Base-by-base conservation (phyloP, 192 early-diverging fungal species). In the Rhizophlyctis rosea region DNA sequence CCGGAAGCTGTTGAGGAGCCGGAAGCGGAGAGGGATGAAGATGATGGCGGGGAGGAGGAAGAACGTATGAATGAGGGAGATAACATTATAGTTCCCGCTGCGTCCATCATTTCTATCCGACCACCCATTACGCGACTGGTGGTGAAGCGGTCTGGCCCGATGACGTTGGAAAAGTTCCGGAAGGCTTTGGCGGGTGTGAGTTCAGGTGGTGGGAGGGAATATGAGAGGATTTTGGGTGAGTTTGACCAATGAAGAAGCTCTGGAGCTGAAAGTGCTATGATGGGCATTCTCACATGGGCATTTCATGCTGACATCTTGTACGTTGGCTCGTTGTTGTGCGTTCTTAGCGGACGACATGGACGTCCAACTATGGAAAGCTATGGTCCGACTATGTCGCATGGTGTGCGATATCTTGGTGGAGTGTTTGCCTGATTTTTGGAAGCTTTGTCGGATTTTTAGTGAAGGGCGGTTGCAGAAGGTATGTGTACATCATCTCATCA, bases 401-500 rank as follows among this genome's bases (percentile, higher is more conserved):
- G 74, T 93, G 3, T 94, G 92, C n/a, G 81, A 87, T 48, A 73
- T 90, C 9, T 70, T 98, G 16, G 61, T 82, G 24, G 79, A 85
- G 34, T 81, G 82, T 32, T 61, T 98, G 53, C 93, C 93, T 3
- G 91, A 93, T 59, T 98, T 98, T 78, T 96, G 95, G 91, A 87
- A 90, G 71, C 70, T 96, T 1, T 89, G 91, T 51, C 85, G 86
- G 55, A 82, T 91, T 3, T 98, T 83, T 64, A 89, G 90, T 67
- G 95, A 96, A 56, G 89, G 92, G 33, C 86, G 88, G 62, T 88
- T 92, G 55, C 75, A 81, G 52, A 88, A 76, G 74, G 74, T 75
- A 55, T 18, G 30, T 30, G n/a, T n/a, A n/a, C n/a, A n/a, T n/a
- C n/a, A n/a, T n/a, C n/a, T n/a, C n/a, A n/a, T n/a, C n/a, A n/a